Percentiles rank a stretch among this genome's conserved stretches.
These are phyloP conservation scores for Citropsis articulata DNA, from an alignment of 345 rosid genomes.

Conservation along the genomic window DNA sequence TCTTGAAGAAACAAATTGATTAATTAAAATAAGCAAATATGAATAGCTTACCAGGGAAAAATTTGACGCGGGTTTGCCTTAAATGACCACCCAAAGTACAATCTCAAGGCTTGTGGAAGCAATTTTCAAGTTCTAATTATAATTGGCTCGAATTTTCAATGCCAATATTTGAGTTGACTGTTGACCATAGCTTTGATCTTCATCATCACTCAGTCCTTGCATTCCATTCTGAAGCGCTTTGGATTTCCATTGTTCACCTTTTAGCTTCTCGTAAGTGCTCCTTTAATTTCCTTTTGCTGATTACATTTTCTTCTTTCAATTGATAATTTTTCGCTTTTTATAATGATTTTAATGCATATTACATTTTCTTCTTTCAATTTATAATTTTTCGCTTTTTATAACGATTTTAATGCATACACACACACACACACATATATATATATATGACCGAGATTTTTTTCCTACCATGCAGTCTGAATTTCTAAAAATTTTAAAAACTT, in stretches of 20 bases:
- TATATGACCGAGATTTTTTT: too few relatives aligned
- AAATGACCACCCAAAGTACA: background rate
- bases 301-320: background rate
- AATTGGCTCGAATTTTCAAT: conserved; percentile 12
- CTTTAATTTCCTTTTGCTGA: background rate
- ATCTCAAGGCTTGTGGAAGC: conserved; percentile 3
- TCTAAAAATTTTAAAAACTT: too few relatives aligned
- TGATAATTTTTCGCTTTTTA: background rate
- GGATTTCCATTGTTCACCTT: conserved; percentile 28
- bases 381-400: too few relatives aligned
- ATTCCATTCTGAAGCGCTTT: conserved; percentile 13
- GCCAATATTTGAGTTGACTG: conserved; percentile 30
- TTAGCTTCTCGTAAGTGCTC: conserved; percentile 30
- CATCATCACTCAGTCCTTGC: conserved; percentile 4
- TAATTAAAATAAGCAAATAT: background rate
- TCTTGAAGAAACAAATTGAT: too few relatives aligned
- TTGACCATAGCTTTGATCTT: conserved; percentile 25
- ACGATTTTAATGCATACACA: too few relatives aligned
- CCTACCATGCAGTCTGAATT: too few relatives aligned
- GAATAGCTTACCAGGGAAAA: background rate
- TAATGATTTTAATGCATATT: too few relatives aligned
- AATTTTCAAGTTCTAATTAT: background rate
- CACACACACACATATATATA: too few relatives aligned
- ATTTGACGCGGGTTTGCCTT: background rate
- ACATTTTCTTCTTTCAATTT: too few relatives aligned